Percentiles rank a stretch among this genome's conserved stretches.
Conservation (phyloP, 2,329 filamentous ascomycete genomes). For the Sordariomycetes sp. region DNA sequence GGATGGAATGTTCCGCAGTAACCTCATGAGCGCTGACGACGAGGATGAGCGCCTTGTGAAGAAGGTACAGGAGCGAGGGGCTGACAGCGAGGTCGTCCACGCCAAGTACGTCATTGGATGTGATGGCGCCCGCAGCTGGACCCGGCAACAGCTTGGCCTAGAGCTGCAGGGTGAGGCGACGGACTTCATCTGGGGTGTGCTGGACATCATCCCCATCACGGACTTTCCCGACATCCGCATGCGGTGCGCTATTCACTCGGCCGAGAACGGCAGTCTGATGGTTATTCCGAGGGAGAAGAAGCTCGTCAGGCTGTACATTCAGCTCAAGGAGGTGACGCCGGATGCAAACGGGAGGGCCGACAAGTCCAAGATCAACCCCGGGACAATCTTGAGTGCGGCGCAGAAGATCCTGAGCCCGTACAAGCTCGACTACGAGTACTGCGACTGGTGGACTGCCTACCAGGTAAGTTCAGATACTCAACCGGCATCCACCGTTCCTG, state of each 20-base stretch:
- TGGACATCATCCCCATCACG: constrained; percentile 24
- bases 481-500: no score
- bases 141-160: constrained; percentile 40
- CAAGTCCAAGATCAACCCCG: constrained; percentile 50
- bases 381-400: constrained; percentile 49
- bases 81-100: constrained; percentile 15
- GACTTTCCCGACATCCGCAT: constrained; percentile 48
- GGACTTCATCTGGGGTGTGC: constrained; percentile 35
- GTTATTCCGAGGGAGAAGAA: constrained; percentile 58
- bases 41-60: constrained; percentile 34
- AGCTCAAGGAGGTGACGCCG: constrained; percentile 34
- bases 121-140: constrained; percentile 60
- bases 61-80: constrained; percentile 9
- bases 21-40: constrained; percentile 40
- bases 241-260: constrained; percentile 42
- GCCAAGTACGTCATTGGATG: constrained; percentile 55
- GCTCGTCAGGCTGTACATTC: constrained; percentile 58
- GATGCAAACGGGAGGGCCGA: constrained; percentile 39
- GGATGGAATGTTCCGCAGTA: constrained; percentile 50
- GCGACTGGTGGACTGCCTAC: constrained; percentile 57
- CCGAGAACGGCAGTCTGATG: constrained; percentile 46
- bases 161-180: constrained; percentile 39
- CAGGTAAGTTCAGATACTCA: constrained; percentile 20
- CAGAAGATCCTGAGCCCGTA: constrained; percentile 56
- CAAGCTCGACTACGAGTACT: constrained; percentile 49